phyloP scores from a whole-genome alignment of 78 protist genomes.

The Isochrysis galbana region DNA sequence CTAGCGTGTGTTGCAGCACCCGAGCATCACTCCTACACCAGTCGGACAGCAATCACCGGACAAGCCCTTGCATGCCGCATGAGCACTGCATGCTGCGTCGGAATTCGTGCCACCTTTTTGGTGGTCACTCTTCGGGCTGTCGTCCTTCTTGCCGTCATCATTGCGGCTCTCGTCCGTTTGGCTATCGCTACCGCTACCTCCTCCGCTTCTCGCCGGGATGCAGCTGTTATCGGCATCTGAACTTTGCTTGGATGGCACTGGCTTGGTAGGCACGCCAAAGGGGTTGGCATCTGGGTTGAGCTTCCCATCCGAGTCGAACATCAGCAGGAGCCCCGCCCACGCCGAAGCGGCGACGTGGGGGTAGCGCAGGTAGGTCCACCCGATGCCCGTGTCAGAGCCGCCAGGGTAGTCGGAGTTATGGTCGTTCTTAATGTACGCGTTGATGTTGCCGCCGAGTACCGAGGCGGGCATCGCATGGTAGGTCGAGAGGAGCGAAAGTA shows the following conservation, averaged over 20 bases:
- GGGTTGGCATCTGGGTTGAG: neutral
- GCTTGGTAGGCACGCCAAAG: neutral
- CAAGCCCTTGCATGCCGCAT: neutral
- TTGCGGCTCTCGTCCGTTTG: neutral
- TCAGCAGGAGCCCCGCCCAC: neutral
- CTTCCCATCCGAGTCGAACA: neutral
- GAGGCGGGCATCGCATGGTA: neutral
- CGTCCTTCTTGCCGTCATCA: neutral
- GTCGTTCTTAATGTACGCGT: neutral
- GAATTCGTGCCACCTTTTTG: neutral
- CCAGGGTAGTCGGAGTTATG: neutral
- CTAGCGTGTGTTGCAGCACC: neutral
- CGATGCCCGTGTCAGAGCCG: neutral
- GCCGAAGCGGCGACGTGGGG: neutral
- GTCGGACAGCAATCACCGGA: neutral
- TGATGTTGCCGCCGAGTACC: neutral
- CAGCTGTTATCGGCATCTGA: neutral
- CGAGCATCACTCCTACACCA: neutral
- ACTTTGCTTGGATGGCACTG: neutral
- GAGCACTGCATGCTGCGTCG: neutral
- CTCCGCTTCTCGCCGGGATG: neutral
- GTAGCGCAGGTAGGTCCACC: conserved; percentile 5
- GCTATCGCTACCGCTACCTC: neutral
- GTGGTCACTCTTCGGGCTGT: neutral
- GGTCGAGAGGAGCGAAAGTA: neutral